A percentile compares a stretch with the other conserved stretches of the same genome.
Conservation (phyloP, 2,329 filamentous ascomycete genomes). For the Ophiocordyceps australis region DNA sequence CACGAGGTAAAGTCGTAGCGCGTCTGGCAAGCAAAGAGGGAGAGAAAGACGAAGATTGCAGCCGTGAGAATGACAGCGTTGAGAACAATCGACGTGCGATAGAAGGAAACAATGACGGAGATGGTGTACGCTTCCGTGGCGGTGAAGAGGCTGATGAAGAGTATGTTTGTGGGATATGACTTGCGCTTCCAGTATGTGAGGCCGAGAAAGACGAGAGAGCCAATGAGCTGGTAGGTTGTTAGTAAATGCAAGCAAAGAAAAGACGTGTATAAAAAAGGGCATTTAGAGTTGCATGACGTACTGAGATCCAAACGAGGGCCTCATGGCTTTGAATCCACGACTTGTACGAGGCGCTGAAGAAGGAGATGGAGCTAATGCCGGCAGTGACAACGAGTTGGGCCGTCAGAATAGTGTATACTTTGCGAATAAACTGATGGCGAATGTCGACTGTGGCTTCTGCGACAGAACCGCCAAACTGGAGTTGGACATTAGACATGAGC, state of each 20-base stretch:
- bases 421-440: slow-evolving; percentile 89
- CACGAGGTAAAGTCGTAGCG: slow-evolving; percentile 97
- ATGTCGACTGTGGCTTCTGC: slow-evolving; percentile 90
- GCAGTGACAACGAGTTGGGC: slow-evolving; percentile 78
- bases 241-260: slow-evolving; percentile 2
- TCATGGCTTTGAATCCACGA: slow-evolving; percentile 71
- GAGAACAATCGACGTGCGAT: slow-evolving; percentile 66
- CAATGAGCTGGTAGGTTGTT: slow-evolving; percentile 39
- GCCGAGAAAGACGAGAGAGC: slow-evolving; percentile 67
- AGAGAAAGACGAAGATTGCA: slow-evolving; percentile 63
- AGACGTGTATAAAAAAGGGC: neutral
- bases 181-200: slow-evolving; percentile 93
- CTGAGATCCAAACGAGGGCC: slow-evolving; percentile 72
- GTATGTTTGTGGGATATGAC: slow-evolving; percentile 82
- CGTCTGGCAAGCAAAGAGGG: slow-evolving; percentile 84
- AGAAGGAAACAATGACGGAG: slow-evolving; percentile 83
- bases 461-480: slow-evolving; percentile 75
- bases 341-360: slow-evolving; percentile 67
- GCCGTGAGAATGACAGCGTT: slow-evolving; percentile 80
- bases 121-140: slow-evolving; percentile 85
- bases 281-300: slow-evolving; percentile 27
- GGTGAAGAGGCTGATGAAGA: slow-evolving; percentile 85
- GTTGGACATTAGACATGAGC: too few species aligned
- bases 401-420: slow-evolving; percentile 97
- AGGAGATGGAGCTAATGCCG: slow-evolving; percentile 64